Conservation (phyloP, 306 rosid species). For the Prunus armeniaca region DNA sequence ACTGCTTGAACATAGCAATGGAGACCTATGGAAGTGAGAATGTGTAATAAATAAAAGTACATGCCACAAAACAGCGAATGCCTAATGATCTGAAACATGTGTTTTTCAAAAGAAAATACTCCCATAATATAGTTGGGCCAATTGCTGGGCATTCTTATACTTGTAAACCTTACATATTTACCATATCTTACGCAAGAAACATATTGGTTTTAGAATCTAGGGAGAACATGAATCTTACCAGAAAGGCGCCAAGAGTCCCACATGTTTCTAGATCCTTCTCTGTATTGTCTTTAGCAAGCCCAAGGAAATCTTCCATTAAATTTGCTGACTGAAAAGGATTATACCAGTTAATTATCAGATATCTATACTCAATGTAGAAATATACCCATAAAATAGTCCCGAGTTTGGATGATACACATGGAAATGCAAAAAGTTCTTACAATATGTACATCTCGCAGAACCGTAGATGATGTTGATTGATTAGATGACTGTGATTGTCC, state of each 20-base stretch:
- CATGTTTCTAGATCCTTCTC: conserved; percentile 81
- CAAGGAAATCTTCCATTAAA: conserved; percentile 75
- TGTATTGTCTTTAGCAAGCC: conserved; percentile 62
- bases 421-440: conserved; percentile 43
- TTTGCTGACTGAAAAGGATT: conserved; percentile 46
- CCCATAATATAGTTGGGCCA: background rate
- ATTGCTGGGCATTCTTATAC: background rate
- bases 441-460: conserved; percentile 62
- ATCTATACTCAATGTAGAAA: background rate
- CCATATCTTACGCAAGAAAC: background rate
- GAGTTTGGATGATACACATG: background rate
- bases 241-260: conserved; percentile 76
- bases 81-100: background rate
- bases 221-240: conserved; percentile 49
- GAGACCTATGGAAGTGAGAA: background rate
- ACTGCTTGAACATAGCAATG: background rate
- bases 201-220: background rate
- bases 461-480: conserved; percentile 42
- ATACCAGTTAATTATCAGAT: conserved; percentile 21
- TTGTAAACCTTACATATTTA: background rate
- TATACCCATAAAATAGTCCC: background rate
- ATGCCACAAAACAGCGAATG: background rate
- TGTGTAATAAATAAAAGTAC: background rate
- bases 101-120: background rate
- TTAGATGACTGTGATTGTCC: conserved; percentile 28